Base-by-base conservation (phyloP, 169 alveolate species). In the Plasmodium gonderi region DNA sequence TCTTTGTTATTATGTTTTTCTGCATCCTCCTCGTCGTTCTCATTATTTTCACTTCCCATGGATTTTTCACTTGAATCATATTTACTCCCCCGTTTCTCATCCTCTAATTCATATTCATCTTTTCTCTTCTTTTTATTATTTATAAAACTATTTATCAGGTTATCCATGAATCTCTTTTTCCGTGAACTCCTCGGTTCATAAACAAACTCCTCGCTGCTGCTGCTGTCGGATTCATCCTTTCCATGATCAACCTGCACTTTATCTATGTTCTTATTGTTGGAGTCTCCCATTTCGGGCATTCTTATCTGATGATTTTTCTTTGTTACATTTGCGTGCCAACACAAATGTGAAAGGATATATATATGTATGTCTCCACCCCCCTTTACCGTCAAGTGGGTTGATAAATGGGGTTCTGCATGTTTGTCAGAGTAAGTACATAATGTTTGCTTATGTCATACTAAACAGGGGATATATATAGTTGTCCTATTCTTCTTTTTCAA, bases 181-280 rank as follows among this genome's bases (percentile, higher is more conserved):
- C 80, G 85, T 23, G 72, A 47, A 72, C 80, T 83, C 90, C 79
- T 33, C 3, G 94, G 90, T 65, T 94, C 90, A 54, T 82, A 72
- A 5, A 91, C 82, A 38, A 85, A 82, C 26, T 78, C 91, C 1
- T 45, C 60, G 79, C 80, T 38, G 45, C 79, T 47, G 74, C 79
- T 47, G 23, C 72, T 90, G 38, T 47, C 69, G 44, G 74, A 36
- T 23, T 33, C 51, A 23, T 54, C 75, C 36, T 45, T 60, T 5
- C 36, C 75, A 31, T 47, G 75, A 6, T 51, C 14, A 44, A 5
- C 47, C 23, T 45, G n/a, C 45, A 33, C 38, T 29, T 42, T 80
- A 33, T 44, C 82, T 42, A n/a, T n/a, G n/a, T n/a, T n/a, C n/a
- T n/a, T n/a, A n/a, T 77, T 65, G 51, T 72, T 90, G 68, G 67